phyloP scores from a whole-genome alignment of 257 asterid genomes.

The Primulina huaijiensis region DNA sequence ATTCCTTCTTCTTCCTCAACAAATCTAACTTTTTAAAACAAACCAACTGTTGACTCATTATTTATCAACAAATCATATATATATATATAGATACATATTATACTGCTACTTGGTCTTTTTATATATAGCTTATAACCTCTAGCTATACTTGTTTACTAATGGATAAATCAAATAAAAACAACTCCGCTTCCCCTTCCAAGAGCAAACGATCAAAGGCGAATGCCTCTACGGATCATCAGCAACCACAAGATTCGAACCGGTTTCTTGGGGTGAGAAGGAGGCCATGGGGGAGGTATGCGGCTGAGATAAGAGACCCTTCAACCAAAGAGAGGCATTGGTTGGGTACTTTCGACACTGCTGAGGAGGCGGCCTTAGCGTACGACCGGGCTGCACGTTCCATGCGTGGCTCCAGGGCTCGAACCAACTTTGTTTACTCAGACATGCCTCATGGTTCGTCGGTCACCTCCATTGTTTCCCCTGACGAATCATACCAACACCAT shows the following conservation, averaged over 20 bases:
- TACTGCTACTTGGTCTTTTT: background rate
- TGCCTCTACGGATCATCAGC: constrained; percentile 22
- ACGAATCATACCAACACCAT: constrained; percentile 36
- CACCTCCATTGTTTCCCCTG: constrained; percentile 79
- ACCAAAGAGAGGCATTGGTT: constrained; percentile 89
- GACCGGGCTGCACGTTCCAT: constrained; percentile 85
- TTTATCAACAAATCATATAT: background rate
- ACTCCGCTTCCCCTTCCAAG: constrained; percentile 51
- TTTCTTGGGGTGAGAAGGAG: constrained; percentile 76
- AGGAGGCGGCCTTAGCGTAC: constrained; percentile 87
- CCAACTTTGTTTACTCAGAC: constrained; percentile 84
- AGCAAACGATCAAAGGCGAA: constrained; percentile 34
- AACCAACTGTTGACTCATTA: background rate
- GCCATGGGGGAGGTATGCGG: constrained; percentile 92
- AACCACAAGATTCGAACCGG: constrained; percentile 33
- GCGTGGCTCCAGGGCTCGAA: constrained; percentile 69
- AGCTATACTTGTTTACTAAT: background rate
- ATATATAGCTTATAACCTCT: background rate
- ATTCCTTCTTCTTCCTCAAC: background rate
- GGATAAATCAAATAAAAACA: background rate
- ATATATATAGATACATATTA: background rate
- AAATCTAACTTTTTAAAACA: background rate
- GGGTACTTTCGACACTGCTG: constrained; percentile 87
- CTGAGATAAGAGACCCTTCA: constrained; percentile 79
- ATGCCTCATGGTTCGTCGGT: constrained; percentile 86